phyloP scores from a whole-genome alignment of 106 monocot species.

The Dendrobium catenatum region DNA sequence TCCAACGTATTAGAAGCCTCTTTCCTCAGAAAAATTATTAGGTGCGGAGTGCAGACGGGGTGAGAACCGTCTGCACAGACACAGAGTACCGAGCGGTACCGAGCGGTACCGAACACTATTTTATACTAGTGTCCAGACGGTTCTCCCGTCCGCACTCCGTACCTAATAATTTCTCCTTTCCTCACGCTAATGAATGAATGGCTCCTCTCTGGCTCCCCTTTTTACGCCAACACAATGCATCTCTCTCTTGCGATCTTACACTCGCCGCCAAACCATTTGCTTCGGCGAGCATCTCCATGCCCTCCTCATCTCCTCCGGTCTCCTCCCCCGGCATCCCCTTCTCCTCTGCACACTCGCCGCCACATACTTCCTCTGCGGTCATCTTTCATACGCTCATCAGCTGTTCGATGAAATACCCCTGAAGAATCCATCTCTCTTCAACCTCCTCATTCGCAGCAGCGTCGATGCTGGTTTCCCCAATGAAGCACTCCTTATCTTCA shows the following conservation, averaged over 20 bases:
- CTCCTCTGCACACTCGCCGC: slow-evolving; percentile 31
- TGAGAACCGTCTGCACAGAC: no score
- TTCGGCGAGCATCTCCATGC: slow-evolving; percentile 47
- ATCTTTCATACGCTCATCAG: slow-evolving; percentile 18
- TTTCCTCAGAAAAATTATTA: no score
- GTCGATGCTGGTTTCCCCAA: slow-evolving; percentile 12
- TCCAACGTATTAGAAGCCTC: neutral
- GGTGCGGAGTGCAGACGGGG: no score
- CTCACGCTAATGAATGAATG: slow-evolving; percentile 16
- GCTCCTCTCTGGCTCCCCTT: slow-evolving; percentile 9
- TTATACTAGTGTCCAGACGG: no score
- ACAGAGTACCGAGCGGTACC: no score
- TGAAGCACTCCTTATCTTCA: slow-evolving; percentile 35
- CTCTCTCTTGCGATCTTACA: slow-evolving; percentile 27
- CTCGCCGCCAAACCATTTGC: slow-evolving; percentile 20
- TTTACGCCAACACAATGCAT: slow-evolving; percentile 18
- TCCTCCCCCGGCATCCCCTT: slow-evolving; percentile 15
- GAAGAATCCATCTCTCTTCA: slow-evolving; percentile 30
- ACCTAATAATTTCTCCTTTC: no score
- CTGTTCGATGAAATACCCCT: slow-evolving; percentile 44
- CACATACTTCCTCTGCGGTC: slow-evolving; percentile 33
- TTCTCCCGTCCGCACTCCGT: no score
- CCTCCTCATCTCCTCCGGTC: slow-evolving; percentile 40
- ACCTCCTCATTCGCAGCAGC: slow-evolving; percentile 47
- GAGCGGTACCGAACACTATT: no score